Conservation (phyloP, 1,284 basidiomycete species). For the Cryptococcus deneoformans region DNA sequence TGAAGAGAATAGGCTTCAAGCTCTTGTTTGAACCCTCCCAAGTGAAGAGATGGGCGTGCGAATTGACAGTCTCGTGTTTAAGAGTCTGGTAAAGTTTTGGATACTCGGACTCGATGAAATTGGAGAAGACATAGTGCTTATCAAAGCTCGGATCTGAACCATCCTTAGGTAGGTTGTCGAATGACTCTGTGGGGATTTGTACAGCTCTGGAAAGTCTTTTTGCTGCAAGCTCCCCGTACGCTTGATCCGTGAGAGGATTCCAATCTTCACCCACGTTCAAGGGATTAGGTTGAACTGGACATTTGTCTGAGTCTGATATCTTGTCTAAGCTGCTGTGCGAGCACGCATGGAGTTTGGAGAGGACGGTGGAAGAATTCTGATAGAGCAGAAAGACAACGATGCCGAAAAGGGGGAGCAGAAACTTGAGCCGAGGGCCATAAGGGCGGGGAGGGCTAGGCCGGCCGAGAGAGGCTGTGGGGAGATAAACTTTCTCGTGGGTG, state of each 20-base stretch:
- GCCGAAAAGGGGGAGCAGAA: conserved; percentile 1
- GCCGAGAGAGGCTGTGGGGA: conserved; percentile 1
- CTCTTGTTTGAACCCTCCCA: conserved; percentile 48
- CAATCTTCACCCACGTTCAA: conserved; percentile 36
- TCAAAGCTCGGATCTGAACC: conserved; percentile 44
- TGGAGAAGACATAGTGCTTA: conserved; percentile 42
- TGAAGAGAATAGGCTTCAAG: conserved; percentile 50
- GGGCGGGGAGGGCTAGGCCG: conserved; percentile 2
- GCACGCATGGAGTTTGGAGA: neutral
- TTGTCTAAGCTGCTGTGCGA: neutral
- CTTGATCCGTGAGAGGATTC: conserved; percentile 32
- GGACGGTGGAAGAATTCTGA: neutral
- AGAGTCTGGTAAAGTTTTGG: conserved; percentile 43
- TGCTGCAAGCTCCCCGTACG: conserved; percentile 38
- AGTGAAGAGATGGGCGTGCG: conserved; percentile 50
- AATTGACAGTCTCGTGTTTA: conserved; percentile 49
- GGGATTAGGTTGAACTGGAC: conserved; percentile 35
- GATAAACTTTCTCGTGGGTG: conserved; percentile 5
- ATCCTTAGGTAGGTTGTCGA: conserved; percentile 45
- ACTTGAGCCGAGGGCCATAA: neutral
- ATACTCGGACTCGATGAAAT: conserved; percentile 49
- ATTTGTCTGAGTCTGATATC: conserved; percentile 22
- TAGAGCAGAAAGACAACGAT: neutral
- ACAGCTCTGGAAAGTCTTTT: conserved; percentile 42
- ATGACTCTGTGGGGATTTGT: conserved; percentile 49